Evolutionary conservation across 169 alveolate genomes (phyloP).

Genomic region (Cryptosporidium meleagridis): DNA sequence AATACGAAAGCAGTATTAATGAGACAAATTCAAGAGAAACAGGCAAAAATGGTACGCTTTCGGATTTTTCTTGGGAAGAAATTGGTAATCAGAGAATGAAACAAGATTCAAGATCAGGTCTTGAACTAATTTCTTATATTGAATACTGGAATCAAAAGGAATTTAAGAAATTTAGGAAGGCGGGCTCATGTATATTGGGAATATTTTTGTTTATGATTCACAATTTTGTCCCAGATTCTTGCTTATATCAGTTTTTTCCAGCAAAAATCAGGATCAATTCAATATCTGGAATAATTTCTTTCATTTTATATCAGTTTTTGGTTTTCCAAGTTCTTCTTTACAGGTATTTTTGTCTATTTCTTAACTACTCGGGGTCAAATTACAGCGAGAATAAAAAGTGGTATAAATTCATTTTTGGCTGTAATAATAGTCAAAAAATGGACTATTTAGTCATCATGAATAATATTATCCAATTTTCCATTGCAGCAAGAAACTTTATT

Average conservation of each 20-base stretch:
- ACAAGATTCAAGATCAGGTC: not conserved
- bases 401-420: constrained; percentile 3
- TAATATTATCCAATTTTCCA: not conserved
- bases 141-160: not conserved
- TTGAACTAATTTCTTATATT: not conserved
- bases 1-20: not conserved
- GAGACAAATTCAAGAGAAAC: not conserved
- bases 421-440: not conserved
- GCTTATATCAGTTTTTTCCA: not conserved
- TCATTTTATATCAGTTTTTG: not conserved
- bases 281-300: constrained; percentile 4
- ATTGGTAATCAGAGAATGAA: not conserved
- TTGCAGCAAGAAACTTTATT: constrained; percentile 7
- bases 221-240: constrained; percentile 14
- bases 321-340: not conserved
- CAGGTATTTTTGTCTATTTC: not conserved
- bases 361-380: not conserved
- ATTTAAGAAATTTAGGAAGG: not conserved
- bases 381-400: not conserved
- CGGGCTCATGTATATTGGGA: constrained; percentile 12
- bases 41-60: not conserved
- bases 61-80: not conserved
- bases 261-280: not conserved
- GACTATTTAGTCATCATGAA: not conserved
- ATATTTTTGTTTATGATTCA: constrained; percentile 2